A percentile compares a stretch with the other conserved stretches of the same genome.
Evolutionary conservation across 2,329 filamentous ascomycete genomes (phyloP).

Genomic region (Cytospora leucostoma): DNA sequence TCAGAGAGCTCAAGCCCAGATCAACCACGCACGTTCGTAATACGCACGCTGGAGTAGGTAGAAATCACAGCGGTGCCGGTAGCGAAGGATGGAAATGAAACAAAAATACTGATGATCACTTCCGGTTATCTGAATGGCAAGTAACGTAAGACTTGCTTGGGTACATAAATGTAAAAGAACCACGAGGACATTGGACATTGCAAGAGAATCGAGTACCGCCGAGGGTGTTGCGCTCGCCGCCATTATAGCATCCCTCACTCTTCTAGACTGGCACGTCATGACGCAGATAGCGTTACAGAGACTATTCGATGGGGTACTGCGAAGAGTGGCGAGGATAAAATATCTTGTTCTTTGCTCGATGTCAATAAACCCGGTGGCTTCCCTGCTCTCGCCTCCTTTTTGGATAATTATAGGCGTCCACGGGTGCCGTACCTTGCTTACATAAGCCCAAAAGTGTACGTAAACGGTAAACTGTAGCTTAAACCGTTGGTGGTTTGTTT

Average conservation of each 20-base stretch:
- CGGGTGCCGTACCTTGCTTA: conserved; percentile 6
- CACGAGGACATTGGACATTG: neutral
- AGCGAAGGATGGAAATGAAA: neutral
- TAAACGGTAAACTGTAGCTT: neutral
- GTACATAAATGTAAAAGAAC: neutral
- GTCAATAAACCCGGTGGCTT: too few species aligned
- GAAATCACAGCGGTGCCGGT: neutral
- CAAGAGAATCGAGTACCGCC: too few species aligned
- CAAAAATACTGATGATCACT: neutral
- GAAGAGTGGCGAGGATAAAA: too few species aligned
- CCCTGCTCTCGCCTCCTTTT: too few species aligned
- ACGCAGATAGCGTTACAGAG: too few species aligned
- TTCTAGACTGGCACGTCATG: too few species aligned
- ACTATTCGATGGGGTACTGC: too few species aligned
- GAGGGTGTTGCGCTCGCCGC: too few species aligned
- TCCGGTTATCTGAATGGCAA: neutral
- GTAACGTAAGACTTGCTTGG: neutral
- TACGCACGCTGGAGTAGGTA: neutral
- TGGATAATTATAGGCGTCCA: too few species aligned
- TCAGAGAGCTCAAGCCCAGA: neutral
- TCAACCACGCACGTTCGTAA: neutral
- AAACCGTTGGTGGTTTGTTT: neutral
- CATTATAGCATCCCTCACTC: too few species aligned
- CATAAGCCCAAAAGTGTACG: conserved; percentile 17
- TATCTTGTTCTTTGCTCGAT: too few species aligned